Evolutionary conservation across 352 stramenopile genomes (phyloP).

Genomic region (Saprolegnia diclina): DNA sequence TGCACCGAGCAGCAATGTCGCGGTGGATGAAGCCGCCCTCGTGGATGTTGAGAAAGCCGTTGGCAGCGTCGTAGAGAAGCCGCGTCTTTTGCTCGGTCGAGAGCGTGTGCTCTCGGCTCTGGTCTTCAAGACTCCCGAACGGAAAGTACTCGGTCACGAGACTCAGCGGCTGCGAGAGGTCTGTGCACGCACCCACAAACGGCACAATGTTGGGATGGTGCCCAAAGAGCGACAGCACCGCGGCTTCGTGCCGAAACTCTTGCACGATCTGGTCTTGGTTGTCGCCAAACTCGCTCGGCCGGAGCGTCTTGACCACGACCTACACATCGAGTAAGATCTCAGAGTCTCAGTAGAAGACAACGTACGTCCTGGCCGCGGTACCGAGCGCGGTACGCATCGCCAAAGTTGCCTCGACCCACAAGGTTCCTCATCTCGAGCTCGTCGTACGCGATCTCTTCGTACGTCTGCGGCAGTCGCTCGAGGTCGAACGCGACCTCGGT

Average conservation of each 20-base stretch:
- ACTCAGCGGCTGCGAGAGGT: conserved; percentile 54
- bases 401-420: conserved; percentile 70
- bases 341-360: not conserved
- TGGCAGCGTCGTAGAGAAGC: conserved; percentile 69
- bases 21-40: conserved; percentile 81
- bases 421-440: conserved; percentile 63
- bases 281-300: conserved; percentile 65
- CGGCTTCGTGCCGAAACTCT: conserved; percentile 80
- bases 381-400: conserved; percentile 57
- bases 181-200: conserved; percentile 72
- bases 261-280: conserved; percentile 64
- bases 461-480: conserved; percentile 68
- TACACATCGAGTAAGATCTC: not conserved
- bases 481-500: conserved; percentile 44
- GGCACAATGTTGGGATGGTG: conserved; percentile 75
- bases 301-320: conserved; percentile 79
- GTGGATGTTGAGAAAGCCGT: conserved; percentile 74
- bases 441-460: conserved; percentile 60
- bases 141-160: conserved; percentile 72
- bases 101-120: conserved; percentile 37
- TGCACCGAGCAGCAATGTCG: conserved; percentile 53
- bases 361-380: conserved; percentile 47
- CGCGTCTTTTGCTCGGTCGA: conserved; percentile 44
- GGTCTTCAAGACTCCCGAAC: conserved; percentile 66
- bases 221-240: conserved; percentile 75